Percentiles rank a stretch among this genome's conserved stretches.
These are phyloP conservation scores for Suillus subaureus DNA, from an alignment of 768 basidiomycete genomes.

Conservation along the genomic window DNA sequence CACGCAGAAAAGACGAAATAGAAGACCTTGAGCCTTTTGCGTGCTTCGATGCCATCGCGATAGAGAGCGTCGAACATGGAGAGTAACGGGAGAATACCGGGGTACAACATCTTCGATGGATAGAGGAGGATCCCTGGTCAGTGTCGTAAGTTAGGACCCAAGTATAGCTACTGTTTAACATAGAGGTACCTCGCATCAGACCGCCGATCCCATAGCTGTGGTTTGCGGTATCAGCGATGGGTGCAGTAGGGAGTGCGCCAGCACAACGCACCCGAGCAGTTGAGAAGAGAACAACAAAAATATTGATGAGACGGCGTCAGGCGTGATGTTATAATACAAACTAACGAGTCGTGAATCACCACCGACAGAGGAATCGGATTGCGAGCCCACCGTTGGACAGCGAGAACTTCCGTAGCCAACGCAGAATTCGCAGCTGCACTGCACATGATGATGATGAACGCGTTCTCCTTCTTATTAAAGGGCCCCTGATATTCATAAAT, in stretches of 20 bases:
- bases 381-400: slow-evolving; percentile 43
- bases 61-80: slow-evolving; percentile 41
- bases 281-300: slow-evolving; percentile 42
- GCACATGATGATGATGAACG: slow-evolving; percentile 60
- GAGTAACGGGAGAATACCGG: slow-evolving; percentile 30
- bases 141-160: background rate
- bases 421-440: slow-evolving; percentile 56
- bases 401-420: slow-evolving; percentile 54
- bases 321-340: slow-evolving; percentile 53
- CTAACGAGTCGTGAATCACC: background rate
- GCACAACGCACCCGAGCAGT: slow-evolving; percentile 33
- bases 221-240: background rate
- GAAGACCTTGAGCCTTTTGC: slow-evolving; percentile 49
- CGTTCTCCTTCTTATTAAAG: slow-evolving; percentile 63
- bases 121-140: slow-evolving; percentile 39
- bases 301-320: slow-evolving; percentile 47
- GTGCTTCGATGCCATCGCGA: slow-evolving; percentile 39
- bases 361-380: too few species aligned
- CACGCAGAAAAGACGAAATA: slow-evolving; percentile 41
- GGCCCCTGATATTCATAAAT: slow-evolving; percentile 41
- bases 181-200: slow-evolving; percentile 45
- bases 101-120: slow-evolving; percentile 46
- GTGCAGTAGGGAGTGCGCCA: background rate
- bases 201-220: slow-evolving; percentile 54
- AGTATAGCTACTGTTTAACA: background rate